phyloP scores from a whole-genome alignment of 2,329 filamentous ascomycete genomes.

The Mariannaea elegans region DNA sequence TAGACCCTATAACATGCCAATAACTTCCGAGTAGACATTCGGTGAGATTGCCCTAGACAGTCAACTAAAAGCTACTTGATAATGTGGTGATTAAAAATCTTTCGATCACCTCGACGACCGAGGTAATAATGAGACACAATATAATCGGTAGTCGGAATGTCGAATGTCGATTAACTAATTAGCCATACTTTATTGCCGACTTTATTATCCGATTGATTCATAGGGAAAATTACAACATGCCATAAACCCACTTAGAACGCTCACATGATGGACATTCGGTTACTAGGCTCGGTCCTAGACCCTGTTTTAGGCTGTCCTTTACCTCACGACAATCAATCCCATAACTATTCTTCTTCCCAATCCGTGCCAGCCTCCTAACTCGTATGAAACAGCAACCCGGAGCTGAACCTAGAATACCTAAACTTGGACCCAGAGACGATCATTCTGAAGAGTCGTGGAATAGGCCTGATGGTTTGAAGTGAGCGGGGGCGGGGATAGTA shows the following conservation, averaged over 20 bases:
- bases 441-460: neutral
- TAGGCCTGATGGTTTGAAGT: slow-evolving; percentile 22
- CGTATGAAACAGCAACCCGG: neutral
- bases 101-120: too few species aligned
- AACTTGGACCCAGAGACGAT: neutral
- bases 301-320: slow-evolving; percentile 7
- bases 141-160: too few species aligned
- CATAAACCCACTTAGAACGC: neutral
- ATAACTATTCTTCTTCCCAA: slow-evolving; percentile 5
- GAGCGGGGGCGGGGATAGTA: slow-evolving; percentile 21
- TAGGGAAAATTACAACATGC: neutral
- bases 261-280: slow-evolving; percentile 1
- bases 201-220: neutral
- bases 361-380: slow-evolving; percentile 12
- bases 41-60: too few species aligned
- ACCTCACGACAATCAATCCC: neutral
- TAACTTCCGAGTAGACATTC: too few species aligned
- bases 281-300: neutral
- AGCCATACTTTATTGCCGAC: neutral
- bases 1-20: too few species aligned
- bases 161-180: too few species aligned
- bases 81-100: too few species aligned
- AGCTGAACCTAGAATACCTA: neutral
- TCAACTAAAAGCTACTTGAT: too few species aligned
- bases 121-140: too few species aligned